Conservation (phyloP, 768 basidiomycete species). For the Mycena filopes region DNA sequence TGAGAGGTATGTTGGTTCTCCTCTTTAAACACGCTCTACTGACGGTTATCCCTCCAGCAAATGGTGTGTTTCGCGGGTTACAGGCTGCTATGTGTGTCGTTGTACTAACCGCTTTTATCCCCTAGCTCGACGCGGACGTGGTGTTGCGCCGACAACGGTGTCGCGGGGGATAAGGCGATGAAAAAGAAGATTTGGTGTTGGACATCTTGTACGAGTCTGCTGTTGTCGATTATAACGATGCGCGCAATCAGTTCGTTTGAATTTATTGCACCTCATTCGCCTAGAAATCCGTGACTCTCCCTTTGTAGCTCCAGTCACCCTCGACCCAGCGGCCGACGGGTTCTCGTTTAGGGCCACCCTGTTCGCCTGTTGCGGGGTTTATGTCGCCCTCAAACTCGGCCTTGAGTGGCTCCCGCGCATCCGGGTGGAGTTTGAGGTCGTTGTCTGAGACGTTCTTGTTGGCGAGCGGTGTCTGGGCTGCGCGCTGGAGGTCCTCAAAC, state of each 20-base stretch:
- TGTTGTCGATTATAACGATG: constrained; percentile 13
- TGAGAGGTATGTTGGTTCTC: constrained; percentile 83
- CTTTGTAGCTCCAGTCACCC: constrained; percentile 92
- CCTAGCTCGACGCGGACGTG: constrained; percentile 88
- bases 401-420: constrained; percentile 66
- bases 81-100: too few species aligned
- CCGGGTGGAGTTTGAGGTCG: constrained; percentile 71
- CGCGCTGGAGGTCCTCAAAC: constrained; percentile 84
- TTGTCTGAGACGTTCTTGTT: constrained; percentile 36
- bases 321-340: constrained; percentile 72
- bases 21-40: constrained; percentile 23
- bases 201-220: constrained; percentile 24
- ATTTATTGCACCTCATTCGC: neutral
- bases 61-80: constrained; percentile 69
- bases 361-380: constrained; percentile 87
- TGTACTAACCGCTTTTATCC: neutral
- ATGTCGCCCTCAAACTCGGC: constrained; percentile 83
- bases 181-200: constrained; percentile 37
- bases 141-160: constrained; percentile 69
- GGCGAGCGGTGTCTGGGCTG: constrained; percentile 60
- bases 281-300: constrained; percentile 88
- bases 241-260: constrained; percentile 16
- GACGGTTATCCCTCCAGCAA: constrained; percentile 60
- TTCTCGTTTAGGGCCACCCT: constrained; percentile 88
- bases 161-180: constrained; percentile 86